Base-by-base conservation (phyloP, 2,329 filamentous ascomycete species). In the Epichloe uncinata region DNA sequence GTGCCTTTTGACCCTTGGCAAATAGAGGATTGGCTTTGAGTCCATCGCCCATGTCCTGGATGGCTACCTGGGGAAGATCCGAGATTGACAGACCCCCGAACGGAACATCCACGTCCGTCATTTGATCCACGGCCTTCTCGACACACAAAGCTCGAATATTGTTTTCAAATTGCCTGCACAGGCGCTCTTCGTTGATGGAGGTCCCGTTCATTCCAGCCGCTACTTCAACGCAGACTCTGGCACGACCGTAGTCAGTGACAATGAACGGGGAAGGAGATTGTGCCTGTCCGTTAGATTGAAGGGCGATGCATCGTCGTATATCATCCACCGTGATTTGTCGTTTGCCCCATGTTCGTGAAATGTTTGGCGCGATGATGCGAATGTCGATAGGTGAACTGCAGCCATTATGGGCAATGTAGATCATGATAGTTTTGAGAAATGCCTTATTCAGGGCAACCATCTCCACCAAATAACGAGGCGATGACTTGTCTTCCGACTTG, bases 271-370 rank as follows among this genome's bases (percentile, higher is more conserved):
- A 64, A 34, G 55, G 42, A 5, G 52, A 48, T 36, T 58, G 48
- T 22, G 56, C 42, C 4, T 68, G 69, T 53, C 40, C 37, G 15
- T 66, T 64, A 2, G 60, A 63, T 11, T 82, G 73, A n/a, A 88
- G 67, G 45, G 82, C 84, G 20, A 90, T 65, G 54, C 82, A 77
- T 53, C 78, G 73, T 53, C 79, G 79, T 45, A 89, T 69, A 58
- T 90, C 85, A 40, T 80, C 77, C 0, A 77, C 66, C 0, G 73
- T 76, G 15, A 88, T 82, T 50, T 73, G 73, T 34, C 84, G 75
- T 67, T 85, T 87, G 52, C 84, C 82, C 85, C 85, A 90, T 37
- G 82, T 70, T 55, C 79, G 75, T 12, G 83, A 78, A 40, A 87
- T 71, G 50, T 80, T 74, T 9, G 79, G 79, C 35, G 77, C 73